A percentile compares a stretch with the other conserved stretches of the same genome.
phyloP scores from a whole-genome alignment of 23 red algal species.

The Pyropia haitanensis region DNA sequence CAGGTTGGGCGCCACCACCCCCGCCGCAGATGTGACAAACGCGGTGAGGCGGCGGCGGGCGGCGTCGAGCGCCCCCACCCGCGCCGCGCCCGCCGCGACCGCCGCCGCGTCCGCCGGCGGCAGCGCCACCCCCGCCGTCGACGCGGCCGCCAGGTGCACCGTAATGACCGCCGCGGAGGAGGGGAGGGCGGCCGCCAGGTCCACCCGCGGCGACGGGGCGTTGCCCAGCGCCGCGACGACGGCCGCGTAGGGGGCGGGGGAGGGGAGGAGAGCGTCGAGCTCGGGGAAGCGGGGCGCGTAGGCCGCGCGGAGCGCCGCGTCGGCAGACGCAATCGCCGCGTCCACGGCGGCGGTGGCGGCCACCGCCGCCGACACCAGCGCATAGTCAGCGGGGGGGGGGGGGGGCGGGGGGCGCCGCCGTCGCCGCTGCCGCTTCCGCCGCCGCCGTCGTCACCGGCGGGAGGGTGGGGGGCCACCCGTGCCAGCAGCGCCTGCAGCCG shows the following conservation, averaged over 20 bases:
- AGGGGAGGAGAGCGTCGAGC: constrained; percentile 61
- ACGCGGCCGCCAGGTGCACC: constrained; percentile 44
- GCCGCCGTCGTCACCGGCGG: too few species aligned
- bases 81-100: constrained; percentile 19
- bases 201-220: constrained; percentile 13
- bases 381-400: constrained; percentile 10
- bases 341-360: constrained; percentile 29
- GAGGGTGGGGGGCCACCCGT: background rate
- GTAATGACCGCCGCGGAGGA: constrained; percentile 61
- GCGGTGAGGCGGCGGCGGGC: constrained; percentile 14
- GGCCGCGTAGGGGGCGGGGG: constrained; percentile 51
- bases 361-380: constrained; percentile 10
- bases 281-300: constrained; percentile 71
- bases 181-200: constrained; percentile 39
- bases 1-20: constrained; percentile 58
- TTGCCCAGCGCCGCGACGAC: constrained; percentile 27
- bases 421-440: too few species aligned
- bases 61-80: constrained; percentile 27
- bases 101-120: constrained; percentile 16
- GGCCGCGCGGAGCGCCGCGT: constrained; percentile 23
- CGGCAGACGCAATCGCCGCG: constrained; percentile 25
- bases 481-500: background rate
- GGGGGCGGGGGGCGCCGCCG: background rate
- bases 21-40: constrained; percentile 35
- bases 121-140: constrained; percentile 37